A percentile compares a stretch with the other conserved stretches of the same genome.
phyloP scores from a whole-genome alignment of 2,329 filamentous ascomycete species.

The Ascochyta koolunga region DNA sequence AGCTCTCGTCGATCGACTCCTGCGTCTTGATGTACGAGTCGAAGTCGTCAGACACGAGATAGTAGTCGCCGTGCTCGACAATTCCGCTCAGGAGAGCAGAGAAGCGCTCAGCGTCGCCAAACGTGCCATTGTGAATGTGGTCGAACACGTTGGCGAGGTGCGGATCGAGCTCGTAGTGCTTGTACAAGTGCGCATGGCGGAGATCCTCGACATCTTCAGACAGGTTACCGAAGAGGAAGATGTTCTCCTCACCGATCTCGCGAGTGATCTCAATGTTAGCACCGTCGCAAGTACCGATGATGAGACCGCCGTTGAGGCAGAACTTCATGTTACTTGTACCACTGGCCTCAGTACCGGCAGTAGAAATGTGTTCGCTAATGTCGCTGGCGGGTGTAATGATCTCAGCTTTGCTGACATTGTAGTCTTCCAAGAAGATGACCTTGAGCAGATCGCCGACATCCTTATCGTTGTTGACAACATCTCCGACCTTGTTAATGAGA shows the following conservation, averaged over 20 bases:
- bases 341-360: constrained; percentile 85
- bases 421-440: constrained; percentile 96
- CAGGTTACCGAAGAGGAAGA: constrained; percentile 97
- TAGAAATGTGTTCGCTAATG: constrained; percentile 98
- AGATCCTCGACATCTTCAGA: constrained; percentile 97
- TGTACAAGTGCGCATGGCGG: constrained; percentile 87
- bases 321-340: constrained; percentile 99
- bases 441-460: constrained; percentile 95
- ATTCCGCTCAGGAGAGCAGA: constrained; percentile 83
- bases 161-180: constrained; percentile 76
- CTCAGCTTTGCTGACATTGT: constrained; percentile 99
- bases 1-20: constrained; percentile 86
- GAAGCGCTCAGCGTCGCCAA: constrained; percentile 81
- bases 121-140: constrained; percentile 77
- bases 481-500: constrained; percentile 88
- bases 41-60: constrained; percentile 97
- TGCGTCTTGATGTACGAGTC: constrained; percentile 93
- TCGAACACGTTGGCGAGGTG: constrained; percentile 82
- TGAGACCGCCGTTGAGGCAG: constrained; percentile 93
- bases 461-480: constrained; percentile 88
- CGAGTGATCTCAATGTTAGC: constrained; percentile 99
- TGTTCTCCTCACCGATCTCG: constrained; percentile 94
- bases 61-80: constrained; percentile 93
- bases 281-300: constrained; percentile 97
- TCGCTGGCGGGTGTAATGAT: constrained; percentile 94